phyloP scores from a whole-genome alignment of 2,329 filamentous ascomycete genomes.

The Pseudocercospora cruenta region DNA sequence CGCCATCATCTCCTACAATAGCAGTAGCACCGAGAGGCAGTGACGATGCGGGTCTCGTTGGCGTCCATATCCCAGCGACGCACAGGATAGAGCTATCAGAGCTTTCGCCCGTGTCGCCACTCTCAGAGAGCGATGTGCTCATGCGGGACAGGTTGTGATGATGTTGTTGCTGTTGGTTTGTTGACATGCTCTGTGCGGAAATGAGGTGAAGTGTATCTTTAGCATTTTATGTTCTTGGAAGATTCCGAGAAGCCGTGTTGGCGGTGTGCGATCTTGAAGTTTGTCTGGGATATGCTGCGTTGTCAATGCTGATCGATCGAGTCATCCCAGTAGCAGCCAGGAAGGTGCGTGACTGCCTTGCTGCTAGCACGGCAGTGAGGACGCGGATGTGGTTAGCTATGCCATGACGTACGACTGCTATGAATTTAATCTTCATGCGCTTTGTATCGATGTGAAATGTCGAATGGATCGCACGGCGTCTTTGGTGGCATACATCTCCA shows the following conservation, averaged over 20 bases:
- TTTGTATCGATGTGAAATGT: neutral
- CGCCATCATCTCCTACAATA: constrained; percentile 15
- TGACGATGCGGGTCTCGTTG: neutral
- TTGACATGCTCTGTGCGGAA: constrained; percentile 10
- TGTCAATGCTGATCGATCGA: constrained; percentile 9
- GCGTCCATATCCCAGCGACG: neutral
- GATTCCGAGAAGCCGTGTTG: constrained; percentile 1
- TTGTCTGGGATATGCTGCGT: constrained; percentile 11
- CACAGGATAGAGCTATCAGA: constrained; percentile 1
- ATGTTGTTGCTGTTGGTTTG: constrained; percentile 4
- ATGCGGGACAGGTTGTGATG: neutral
- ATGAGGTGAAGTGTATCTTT: constrained; percentile 5
- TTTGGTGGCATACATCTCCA: neutral
- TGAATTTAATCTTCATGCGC: neutral
- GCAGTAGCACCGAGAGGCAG: neutral
- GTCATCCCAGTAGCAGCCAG: neutral
- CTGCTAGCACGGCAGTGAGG: neutral
- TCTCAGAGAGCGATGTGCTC: constrained; percentile 4
- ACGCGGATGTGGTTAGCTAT: neutral
- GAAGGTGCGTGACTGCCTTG: neutral
- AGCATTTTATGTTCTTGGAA: neutral
- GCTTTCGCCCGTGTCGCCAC: constrained; percentile 12
- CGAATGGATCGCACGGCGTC: neutral
- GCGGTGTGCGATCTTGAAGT: constrained; percentile 9
- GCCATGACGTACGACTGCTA: neutral